phyloP scores from a whole-genome alignment of 257 asterid genomes.

The Plantago ovata region DNA sequence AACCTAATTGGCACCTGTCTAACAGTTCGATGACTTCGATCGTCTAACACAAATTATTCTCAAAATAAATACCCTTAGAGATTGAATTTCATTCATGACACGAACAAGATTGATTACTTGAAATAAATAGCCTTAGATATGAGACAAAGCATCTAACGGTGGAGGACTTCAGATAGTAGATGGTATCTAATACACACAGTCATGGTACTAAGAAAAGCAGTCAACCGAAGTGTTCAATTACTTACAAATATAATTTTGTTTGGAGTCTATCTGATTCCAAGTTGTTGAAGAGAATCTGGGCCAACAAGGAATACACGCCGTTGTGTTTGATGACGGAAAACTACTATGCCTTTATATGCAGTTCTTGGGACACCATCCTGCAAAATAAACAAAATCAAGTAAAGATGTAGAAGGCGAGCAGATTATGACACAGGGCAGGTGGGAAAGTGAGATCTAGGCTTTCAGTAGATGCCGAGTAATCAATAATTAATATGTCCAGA shows the following conservation, averaged over 20 bases:
- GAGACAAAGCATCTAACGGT: background rate
- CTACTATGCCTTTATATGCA: slow-evolving; percentile 87
- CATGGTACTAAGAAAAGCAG: slow-evolving; percentile 4
- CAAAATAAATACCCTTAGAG: background rate
- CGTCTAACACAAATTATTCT: no score
- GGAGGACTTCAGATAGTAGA: slow-evolving; percentile 1
- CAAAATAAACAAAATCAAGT: slow-evolving; percentile 16
- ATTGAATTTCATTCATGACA: no score
- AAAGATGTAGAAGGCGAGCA: background rate
- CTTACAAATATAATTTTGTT: slow-evolving; percentile 11
- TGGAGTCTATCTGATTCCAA: slow-evolving; percentile 48
- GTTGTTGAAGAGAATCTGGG: slow-evolving; percentile 68
- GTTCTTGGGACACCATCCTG: slow-evolving; percentile 96
- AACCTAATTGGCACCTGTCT: no score
- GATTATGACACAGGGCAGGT: background rate
- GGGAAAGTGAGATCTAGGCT: background rate
- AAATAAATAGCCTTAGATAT: background rate
- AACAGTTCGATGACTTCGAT: no score
- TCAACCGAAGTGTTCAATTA: slow-evolving; percentile 17
- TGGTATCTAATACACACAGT: background rate
- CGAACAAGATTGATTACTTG: background rate
- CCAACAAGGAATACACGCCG: slow-evolving; percentile 83
- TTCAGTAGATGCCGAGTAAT: no score
- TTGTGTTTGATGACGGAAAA: slow-evolving; percentile 63
- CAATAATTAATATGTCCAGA: no score